These are phyloP conservation scores for Daldinia sp. DNA, from an alignment of 2,329 filamentous ascomycete species.

Conservation along the genomic window DNA sequence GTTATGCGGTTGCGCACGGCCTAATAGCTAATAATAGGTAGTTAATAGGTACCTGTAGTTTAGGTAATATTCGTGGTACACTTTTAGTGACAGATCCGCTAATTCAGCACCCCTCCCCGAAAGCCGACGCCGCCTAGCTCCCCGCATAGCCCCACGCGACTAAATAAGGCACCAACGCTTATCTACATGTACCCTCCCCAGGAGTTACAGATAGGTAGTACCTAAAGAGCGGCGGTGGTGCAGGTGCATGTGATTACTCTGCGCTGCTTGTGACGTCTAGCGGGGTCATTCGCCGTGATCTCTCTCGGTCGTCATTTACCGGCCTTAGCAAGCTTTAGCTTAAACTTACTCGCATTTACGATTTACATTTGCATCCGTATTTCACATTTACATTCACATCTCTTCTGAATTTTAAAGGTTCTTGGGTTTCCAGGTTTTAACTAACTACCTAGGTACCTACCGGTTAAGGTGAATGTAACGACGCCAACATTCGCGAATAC, in stretches of 20 bases:
- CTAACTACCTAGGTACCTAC: not conserved
- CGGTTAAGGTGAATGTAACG: conserved; percentile 8
- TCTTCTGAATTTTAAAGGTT: not conserved
- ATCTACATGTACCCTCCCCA: conserved; percentile 9
- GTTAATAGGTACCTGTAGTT: conserved; percentile 7
- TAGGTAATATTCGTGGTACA: conserved; percentile 22
- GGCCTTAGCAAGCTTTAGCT: conserved; percentile 22
- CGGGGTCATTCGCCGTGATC: conserved; percentile 42
- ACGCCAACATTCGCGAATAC: conserved; percentile 22
- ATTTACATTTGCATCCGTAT: not conserved
- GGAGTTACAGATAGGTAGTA: not conserved
- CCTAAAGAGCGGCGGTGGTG: conserved; percentile 18
- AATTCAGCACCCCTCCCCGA: conserved; percentile 6
- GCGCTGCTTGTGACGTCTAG: conserved; percentile 40
- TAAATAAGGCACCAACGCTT: conserved; percentile 42
- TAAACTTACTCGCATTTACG: conserved; percentile 22
- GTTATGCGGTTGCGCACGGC: conserved; percentile 1
- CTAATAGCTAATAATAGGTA: not conserved
- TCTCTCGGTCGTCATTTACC: conserved; percentile 35
- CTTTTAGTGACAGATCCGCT: conserved; percentile 13
- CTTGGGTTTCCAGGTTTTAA: not conserved
- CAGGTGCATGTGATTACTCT: conserved; percentile 40
- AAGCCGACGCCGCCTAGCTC: conserved; percentile 16
- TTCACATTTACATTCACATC: not conserved
- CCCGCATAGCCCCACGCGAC: conserved; percentile 34